phyloP scores from a whole-genome alignment of 2,329 filamentous ascomycete species.

The Raffaelea albimanens region DNA sequence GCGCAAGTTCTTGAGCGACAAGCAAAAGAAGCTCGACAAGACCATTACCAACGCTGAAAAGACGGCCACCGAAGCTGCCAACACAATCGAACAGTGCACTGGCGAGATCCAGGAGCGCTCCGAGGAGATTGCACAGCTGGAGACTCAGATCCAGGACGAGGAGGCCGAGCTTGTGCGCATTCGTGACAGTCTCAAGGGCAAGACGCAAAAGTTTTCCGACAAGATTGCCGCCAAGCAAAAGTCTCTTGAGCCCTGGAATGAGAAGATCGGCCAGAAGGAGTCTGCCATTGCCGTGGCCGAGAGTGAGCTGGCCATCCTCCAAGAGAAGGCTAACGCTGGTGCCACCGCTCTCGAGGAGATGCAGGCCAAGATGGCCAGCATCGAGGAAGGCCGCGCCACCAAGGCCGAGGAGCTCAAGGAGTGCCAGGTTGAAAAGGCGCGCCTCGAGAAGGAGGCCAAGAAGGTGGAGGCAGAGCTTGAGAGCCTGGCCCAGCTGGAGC shows the following conservation, averaged over 20 bases:
- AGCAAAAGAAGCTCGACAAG: conserved; percentile 93
- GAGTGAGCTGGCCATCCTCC: conserved; percentile 85
- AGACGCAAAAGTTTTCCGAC: conserved; percentile 90
- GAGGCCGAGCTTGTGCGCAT: conserved; percentile 77
- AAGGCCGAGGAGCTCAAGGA: conserved; percentile 70
- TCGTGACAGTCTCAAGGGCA: conserved; percentile 81
- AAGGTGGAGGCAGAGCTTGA: conserved; percentile 64
- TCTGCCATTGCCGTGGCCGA: conserved; percentile 90
- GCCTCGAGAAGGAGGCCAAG: conserved; percentile 64
- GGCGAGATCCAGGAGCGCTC: conserved; percentile 70
- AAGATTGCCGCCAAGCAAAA: conserved; percentile 90
- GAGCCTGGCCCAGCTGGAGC: conserved; percentile 66
- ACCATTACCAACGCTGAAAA: conserved; percentile 68
- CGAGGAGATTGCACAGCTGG: conserved; percentile 65
- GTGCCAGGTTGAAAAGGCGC: conserved; percentile 62
- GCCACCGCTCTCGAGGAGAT: conserved; percentile 76
- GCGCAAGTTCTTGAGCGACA: conserved; percentile 82
- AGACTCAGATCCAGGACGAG: conserved; percentile 65
- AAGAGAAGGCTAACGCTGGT: conserved; percentile 81
- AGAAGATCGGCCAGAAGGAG: conserved; percentile 93
- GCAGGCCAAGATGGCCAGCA: conserved; percentile 64
- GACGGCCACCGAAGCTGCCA: conserved; percentile 63
- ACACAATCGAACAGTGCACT: conserved; percentile 66
- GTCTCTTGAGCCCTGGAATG: conserved; percentile 89
- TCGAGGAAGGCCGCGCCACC: conserved; percentile 59